These are phyloP conservation scores for Ceratobasidium sp. DNA, from an alignment of 1,284 basidiomycete species.

Conservation along the genomic window DNA sequence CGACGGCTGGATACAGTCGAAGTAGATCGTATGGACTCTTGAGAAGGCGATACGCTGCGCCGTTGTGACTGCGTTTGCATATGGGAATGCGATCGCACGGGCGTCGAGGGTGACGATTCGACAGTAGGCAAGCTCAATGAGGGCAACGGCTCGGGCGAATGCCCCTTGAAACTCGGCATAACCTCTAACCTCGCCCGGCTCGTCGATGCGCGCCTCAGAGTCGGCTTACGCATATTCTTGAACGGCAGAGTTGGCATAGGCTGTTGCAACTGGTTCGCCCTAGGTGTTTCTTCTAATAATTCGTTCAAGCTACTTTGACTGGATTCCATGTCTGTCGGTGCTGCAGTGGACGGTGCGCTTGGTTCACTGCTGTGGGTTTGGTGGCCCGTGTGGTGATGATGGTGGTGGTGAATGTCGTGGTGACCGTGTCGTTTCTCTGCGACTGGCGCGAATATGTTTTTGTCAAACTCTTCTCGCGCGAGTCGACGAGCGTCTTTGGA, in stretches of 20 bases:
- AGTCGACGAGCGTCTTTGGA: slow-evolving; percentile 38
- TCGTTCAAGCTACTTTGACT: slow-evolving; percentile 40
- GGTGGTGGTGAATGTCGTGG: slow-evolving; percentile 22
- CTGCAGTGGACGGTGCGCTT: slow-evolving; percentile 41
- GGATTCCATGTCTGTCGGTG: slow-evolving; percentile 48
- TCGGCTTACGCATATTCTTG: slow-evolving; percentile 34
- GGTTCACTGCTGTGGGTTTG: slow-evolving; percentile 20
- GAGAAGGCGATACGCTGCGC: slow-evolving; percentile 73
- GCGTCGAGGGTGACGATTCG: slow-evolving; percentile 20
- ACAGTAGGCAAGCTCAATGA: slow-evolving; percentile 28
- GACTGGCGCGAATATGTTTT: slow-evolving; percentile 68
- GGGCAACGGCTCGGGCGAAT: slow-evolving; percentile 36
- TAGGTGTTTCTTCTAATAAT: slow-evolving; percentile 29
- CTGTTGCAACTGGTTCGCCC: slow-evolving; percentile 7
- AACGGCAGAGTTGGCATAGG: slow-evolving; percentile 36
- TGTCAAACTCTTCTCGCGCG: slow-evolving; percentile 70
- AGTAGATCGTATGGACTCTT: slow-evolving; percentile 68
- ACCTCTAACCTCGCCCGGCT: slow-evolving; percentile 29
- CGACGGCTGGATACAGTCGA: slow-evolving; percentile 50
- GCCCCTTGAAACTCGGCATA: slow-evolving; percentile 31
- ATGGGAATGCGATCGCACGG: slow-evolving; percentile 5
- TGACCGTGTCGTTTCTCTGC: slow-evolving; percentile 44
- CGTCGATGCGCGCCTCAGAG: slow-evolving; percentile 32
- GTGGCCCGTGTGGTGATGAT: background rate
- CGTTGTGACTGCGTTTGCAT: background rate